Percentiles rank a stretch among this genome's conserved stretches.
These are phyloP conservation scores for Seminavis robusta DNA, from an alignment of 108 stramenopile species.

Conservation along the genomic window DNA sequence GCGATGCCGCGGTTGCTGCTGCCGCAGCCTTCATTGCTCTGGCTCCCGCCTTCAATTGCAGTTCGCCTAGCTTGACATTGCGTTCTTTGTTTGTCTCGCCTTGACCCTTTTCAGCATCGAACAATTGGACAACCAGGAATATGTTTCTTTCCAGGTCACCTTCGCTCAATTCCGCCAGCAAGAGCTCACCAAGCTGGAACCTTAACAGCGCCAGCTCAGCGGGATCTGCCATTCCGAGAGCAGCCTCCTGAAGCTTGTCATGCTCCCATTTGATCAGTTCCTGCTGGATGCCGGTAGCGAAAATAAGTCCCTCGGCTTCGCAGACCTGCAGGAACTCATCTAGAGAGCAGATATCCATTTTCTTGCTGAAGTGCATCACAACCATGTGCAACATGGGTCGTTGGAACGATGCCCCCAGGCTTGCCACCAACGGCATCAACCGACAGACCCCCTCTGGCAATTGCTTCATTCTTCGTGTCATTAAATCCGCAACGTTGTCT, in stretches of 20 bases:
- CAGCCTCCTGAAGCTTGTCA: slow-evolving; percentile 2
- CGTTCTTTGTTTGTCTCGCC: not conserved
- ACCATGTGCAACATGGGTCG: no score
- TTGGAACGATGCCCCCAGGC: no score
- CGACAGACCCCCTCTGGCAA: no score
- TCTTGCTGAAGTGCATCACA: no score
- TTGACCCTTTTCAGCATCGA: not conserved
- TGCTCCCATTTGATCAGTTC: not conserved
- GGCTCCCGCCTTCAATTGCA: slow-evolving; percentile 20
- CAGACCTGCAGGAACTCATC: no score
- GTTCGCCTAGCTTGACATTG: not conserved
- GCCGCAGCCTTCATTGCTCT: slow-evolving; percentile 9
- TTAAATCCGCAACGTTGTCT: slow-evolving; percentile 5
- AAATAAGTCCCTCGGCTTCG: no score
- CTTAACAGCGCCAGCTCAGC: not conserved
- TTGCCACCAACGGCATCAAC: no score
- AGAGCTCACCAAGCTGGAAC: not conserved
- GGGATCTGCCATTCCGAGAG: not conserved
- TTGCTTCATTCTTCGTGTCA: not conserved
- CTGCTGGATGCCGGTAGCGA: no score
- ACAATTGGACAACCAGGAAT: slow-evolving; percentile 5
- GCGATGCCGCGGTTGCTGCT: slow-evolving; percentile 8
- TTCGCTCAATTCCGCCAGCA: not conserved
- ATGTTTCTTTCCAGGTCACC: not conserved
- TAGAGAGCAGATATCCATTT: no score